Conservation (phyloP, 2,329 filamentous ascomycete species). For the Tolypocladium ophioglossoides region DNA sequence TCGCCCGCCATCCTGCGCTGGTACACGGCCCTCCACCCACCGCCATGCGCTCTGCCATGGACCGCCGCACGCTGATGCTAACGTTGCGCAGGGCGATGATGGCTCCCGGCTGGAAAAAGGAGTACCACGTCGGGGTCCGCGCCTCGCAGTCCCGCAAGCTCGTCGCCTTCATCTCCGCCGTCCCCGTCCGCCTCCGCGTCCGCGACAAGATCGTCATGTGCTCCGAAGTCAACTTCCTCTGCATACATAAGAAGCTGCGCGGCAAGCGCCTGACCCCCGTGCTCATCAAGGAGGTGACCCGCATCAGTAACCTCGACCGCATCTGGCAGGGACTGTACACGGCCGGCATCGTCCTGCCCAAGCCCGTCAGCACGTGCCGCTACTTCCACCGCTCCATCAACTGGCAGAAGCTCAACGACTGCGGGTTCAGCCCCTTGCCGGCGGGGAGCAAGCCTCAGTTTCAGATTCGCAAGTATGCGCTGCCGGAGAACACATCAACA, state of each 20-base stretch:
- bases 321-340: constrained; percentile 97
- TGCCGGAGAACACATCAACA: constrained; percentile 64
- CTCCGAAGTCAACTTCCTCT: constrained; percentile 96
- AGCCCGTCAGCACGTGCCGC: constrained; percentile 81
- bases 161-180: constrained; percentile 90
- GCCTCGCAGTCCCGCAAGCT: constrained; percentile 74
- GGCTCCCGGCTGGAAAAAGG: constrained; percentile 84
- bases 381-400: constrained; percentile 93
- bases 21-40: constrained; percentile 32
- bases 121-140: constrained; percentile 93
- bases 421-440: constrained; percentile 86
- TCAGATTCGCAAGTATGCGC: constrained; percentile 76
- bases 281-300: constrained; percentile 95
- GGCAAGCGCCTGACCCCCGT: constrained; percentile 86
- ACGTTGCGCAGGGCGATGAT: constrained; percentile 70
- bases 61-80: constrained; percentile 2
- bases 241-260: constrained; percentile 94
- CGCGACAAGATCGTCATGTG: constrained; percentile 64
- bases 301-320: constrained; percentile 74
- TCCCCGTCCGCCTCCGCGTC: constrained; percentile 74
- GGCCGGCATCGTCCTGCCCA: constrained; percentile 81
- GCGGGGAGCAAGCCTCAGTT: constrained; percentile 71
- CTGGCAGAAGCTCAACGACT: constrained; percentile 93
- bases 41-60: not conserved
- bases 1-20: constrained; percentile 81